A percentile compares a stretch with the other conserved stretches of the same genome.
Conservation (phyloP, 2,329 filamentous ascomycete genomes). For the Aspergillus arachidicola region DNA sequence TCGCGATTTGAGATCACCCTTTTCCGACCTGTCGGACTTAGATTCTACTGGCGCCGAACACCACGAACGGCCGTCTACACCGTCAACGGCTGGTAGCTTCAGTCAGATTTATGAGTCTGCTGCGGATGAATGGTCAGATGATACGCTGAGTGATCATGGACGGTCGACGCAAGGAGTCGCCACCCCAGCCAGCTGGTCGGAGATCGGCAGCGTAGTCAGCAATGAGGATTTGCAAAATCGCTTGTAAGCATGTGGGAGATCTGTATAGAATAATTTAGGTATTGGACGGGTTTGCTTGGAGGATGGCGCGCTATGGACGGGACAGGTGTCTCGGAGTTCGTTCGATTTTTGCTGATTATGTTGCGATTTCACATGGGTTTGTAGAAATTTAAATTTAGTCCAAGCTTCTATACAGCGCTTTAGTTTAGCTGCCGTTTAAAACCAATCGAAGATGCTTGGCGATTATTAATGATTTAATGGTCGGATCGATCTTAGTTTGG, state of each 20-base stretch:
- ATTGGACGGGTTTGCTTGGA: not conserved
- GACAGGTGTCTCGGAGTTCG: slow-evolving; percentile 2
- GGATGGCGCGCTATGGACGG: not conserved
- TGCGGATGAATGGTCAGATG: slow-evolving; percentile 38
- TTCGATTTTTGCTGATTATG: not conserved
- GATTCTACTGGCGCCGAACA: slow-evolving; percentile 12
- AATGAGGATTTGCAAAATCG: slow-evolving; percentile 39
- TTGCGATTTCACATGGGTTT: slow-evolving; percentile 1
- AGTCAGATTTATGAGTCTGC: slow-evolving; percentile 40
- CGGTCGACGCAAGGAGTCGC: slow-evolving; percentile 32
- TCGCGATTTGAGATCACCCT: slow-evolving; percentile 23
- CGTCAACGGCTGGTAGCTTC: slow-evolving; percentile 41
- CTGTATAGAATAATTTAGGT: slow-evolving; percentile 6
- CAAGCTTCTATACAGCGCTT: not conserved
- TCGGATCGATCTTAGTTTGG: not conserved
- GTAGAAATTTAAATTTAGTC: slow-evolving; percentile 1
- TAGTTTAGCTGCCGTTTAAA: not conserved
- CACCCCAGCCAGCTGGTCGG: slow-evolving; percentile 49
- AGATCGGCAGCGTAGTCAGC: slow-evolving; percentile 48
- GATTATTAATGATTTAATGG: not conserved
- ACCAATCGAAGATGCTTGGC: not conserved
- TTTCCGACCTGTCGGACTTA: slow-evolving; percentile 24
- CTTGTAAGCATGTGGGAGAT: not conserved
- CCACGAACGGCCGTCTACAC: slow-evolving; percentile 35
- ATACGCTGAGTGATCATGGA: slow-evolving; percentile 43